Conservation (phyloP, 139 green algal genomes). For the Chlamydomonas schloesseri region DNA sequence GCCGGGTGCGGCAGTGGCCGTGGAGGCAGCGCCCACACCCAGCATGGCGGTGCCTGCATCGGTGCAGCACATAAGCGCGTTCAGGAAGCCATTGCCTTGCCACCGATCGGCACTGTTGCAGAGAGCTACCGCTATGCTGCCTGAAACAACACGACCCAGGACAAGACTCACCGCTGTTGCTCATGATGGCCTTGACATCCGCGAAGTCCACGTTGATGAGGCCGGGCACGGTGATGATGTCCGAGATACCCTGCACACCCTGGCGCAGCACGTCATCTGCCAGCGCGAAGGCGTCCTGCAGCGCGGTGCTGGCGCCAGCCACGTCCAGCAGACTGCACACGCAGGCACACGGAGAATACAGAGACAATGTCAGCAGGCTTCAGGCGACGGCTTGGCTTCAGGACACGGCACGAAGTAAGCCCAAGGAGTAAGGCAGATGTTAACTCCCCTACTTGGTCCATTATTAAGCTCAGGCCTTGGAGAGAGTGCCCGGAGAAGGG, state of each 20-base stretch:
- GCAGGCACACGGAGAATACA: neutral
- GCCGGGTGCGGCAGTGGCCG: neutral
- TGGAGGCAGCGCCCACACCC: constrained; percentile 75
- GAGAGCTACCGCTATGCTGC: too few species aligned
- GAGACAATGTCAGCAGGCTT: neutral
- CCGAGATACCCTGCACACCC: constrained; percentile 92
- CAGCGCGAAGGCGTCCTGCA: constrained; percentile 96
- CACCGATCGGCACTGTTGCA: too few species aligned
- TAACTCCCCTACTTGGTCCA: too few species aligned
- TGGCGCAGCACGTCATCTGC: constrained; percentile 97
- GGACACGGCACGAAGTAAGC: too few species aligned
- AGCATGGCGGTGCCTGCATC: constrained; percentile 90
- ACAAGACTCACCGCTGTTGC: constrained; percentile 73
- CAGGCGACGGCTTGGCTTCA: too few species aligned
- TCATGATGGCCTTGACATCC: constrained; percentile 97
- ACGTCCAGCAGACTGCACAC: constrained; percentile 84
- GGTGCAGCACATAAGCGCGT: too few species aligned
- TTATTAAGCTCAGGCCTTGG: too few species aligned
- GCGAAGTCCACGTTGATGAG: constrained; percentile 99
- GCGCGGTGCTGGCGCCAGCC: constrained; percentile 80
- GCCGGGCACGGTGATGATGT: constrained; percentile 98
- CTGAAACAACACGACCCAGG: too few species aligned
- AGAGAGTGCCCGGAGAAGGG: too few species aligned
- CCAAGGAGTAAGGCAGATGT: too few species aligned
- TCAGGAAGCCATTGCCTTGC: too few species aligned